phyloP scores from a whole-genome alignment of 78 protist species.

The Dictyostelium firmibasis region DNA sequence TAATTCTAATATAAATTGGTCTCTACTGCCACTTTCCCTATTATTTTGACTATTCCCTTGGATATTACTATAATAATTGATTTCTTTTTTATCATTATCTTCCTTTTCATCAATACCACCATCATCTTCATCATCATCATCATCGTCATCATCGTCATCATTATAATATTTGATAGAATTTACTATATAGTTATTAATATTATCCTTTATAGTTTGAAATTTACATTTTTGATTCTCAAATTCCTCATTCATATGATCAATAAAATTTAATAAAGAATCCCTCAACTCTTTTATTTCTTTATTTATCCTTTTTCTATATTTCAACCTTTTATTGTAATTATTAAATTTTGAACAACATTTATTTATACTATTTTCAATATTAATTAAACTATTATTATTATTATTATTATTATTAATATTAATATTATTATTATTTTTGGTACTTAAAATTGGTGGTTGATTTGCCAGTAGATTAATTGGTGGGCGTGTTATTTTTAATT shows the following conservation, averaged over 20 bases:
- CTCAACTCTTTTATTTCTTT: background rate
- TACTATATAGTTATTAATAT: background rate
- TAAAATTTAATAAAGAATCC: background rate
- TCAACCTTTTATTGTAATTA: background rate
- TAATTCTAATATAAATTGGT: background rate
- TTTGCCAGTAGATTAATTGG: background rate
- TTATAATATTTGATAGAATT: too few relatives aligned
- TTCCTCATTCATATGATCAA: background rate
- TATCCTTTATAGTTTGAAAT: background rate
- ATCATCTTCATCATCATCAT: too few relatives aligned
- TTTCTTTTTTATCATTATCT: too few relatives aligned
- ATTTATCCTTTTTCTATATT: background rate
- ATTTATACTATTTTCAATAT: background rate
- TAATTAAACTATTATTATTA: too few relatives aligned
- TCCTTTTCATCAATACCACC: background rate
- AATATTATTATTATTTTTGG: background rate
- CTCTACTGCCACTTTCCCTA: too few relatives aligned
- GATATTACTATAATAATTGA: too few relatives aligned
- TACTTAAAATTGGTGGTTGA: background rate
- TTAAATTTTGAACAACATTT: background rate
- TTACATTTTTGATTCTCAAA: background rate
- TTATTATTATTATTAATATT: background rate
- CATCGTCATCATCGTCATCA: too few relatives aligned
- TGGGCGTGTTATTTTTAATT: background rate
- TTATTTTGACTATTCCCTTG: background rate